Conservation (phyloP, 352 stramenopile species). For the Paralagenidium karlingii region DNA sequence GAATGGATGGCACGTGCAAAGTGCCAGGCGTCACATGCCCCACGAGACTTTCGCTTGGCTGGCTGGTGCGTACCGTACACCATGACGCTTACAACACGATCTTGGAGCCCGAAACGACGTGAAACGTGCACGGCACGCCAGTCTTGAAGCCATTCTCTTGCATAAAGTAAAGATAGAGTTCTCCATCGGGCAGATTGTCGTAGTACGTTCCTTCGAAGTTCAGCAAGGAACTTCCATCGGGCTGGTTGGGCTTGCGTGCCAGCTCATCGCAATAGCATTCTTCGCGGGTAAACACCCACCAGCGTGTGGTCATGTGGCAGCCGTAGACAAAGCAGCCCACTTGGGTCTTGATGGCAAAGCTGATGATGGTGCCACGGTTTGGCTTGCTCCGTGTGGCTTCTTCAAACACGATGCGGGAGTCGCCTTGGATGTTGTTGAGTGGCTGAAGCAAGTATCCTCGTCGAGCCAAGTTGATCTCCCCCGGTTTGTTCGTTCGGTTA, state of each 20-base stretch:
- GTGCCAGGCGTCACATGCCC: too few species aligned
- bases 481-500: conserved; percentile 13
- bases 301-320: conserved; percentile 18
- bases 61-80: too few species aligned
- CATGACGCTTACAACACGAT: too few species aligned
- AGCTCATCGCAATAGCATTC: conserved; percentile 32
- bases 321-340: conserved; percentile 28
- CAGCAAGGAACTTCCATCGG: conserved; percentile 18
- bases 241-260: conserved; percentile 16
- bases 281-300: conserved; percentile 25
- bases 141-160: conserved; percentile 36
- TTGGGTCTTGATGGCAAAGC: conserved; percentile 31
- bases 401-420: conserved; percentile 21
- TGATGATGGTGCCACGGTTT: conserved; percentile 20
- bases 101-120: too few species aligned
- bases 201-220: conserved; percentile 50
- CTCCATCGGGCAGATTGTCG: conserved; percentile 24
- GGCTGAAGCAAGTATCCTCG: conserved; percentile 30
- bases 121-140: too few species aligned
- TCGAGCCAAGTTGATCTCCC: conserved; percentile 34
- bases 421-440: conserved; percentile 18
- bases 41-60: too few species aligned
- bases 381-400: conserved; percentile 14
- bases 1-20: too few species aligned
- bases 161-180: conserved; percentile 46